Evolutionary conservation across 1,284 basidiomycete genomes (phyloP).

Genomic region (Takashimella tepidaria): DNA sequence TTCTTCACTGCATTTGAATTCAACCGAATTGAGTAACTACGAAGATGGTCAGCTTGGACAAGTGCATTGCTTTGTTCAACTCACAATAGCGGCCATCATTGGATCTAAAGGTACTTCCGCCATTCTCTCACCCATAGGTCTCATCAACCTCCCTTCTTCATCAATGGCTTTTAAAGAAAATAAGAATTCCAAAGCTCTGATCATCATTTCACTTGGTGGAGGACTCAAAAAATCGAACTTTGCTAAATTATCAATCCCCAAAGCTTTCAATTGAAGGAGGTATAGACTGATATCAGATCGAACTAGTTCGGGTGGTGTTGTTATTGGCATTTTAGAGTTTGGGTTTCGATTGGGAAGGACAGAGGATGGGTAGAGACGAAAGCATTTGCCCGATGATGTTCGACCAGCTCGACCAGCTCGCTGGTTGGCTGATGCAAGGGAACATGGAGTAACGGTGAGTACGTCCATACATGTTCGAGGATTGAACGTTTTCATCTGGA

Average conservation of each 20-base stretch:
- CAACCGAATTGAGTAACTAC: slow-evolving; percentile 77
- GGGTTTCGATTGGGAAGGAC: slow-evolving; percentile 55
- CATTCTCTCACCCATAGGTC: slow-evolving; percentile 52
- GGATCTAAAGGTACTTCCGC: slow-evolving; percentile 55
- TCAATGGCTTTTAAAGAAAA: slow-evolving; percentile 52
- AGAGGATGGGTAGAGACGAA: slow-evolving; percentile 77
- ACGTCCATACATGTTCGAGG: slow-evolving; percentile 75
- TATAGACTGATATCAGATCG: slow-evolving; percentile 82
- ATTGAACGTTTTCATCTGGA: slow-evolving; percentile 75
- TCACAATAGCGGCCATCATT: slow-evolving; percentile 56
- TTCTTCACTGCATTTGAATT: slow-evolving; percentile 83
- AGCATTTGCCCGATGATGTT: slow-evolving; percentile 83
- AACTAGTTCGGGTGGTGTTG: slow-evolving; percentile 82
- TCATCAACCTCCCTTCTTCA: slow-evolving; percentile 51
- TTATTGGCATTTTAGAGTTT: slow-evolving; percentile 50
- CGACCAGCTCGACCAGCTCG: slow-evolving; percentile 85
- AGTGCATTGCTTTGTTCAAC: slow-evolving; percentile 26
- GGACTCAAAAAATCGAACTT: slow-evolving; percentile 85
- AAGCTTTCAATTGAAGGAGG: slow-evolving; percentile 84
- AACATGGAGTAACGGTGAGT: slow-evolving; percentile 71
- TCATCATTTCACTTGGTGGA: slow-evolving; percentile 78
- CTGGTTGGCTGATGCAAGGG: slow-evolving; percentile 77
- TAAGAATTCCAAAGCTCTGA: slow-evolving; percentile 69
- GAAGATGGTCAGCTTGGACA: slow-evolving; percentile 5
- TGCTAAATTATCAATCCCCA: slow-evolving; percentile 84